Evolutionary conservation across 257 asterid genomes (phyloP), one percentile per base, ranked within the genome.

Genomic region (Solanum sparsipilum): DNA sequence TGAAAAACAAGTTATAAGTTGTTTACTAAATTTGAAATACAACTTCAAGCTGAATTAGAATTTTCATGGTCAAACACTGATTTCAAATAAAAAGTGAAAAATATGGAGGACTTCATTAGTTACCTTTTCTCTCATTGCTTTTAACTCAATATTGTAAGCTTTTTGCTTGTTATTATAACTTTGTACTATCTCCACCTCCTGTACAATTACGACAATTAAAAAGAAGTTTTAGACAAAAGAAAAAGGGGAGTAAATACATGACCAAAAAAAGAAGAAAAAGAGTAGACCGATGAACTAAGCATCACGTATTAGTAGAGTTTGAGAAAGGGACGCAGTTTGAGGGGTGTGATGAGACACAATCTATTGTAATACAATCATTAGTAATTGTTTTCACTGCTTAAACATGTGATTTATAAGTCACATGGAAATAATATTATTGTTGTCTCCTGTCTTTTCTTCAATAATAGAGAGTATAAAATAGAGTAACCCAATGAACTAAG

Each of bases 101-200:
- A 52, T 16, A 9, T 35, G 20, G 5, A 27, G 32, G 21, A 15
- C 7, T 18, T 25, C 25, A 2, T 7, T 44, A 27, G 27, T 79
- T 5, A 93, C 96, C 93, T 85, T 88, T 87, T 91, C 89, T 84
- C 86, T 90, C 83, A 60, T 71, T 83, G 90, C 90, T 90, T 91
- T 92, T 65, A 92, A 79, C 74, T 90, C 60, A 73, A 87, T 32
- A 91, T 92, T 93, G 67, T 84, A 25, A 73, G 90, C 85, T 8
- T 90, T 83, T 89, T 91, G 84, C 25, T 87, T 76, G 76, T 89
- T 78, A 87, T 67, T 39, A 86, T 86, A 79, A 35, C 56, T 89
- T 32, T 58, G 86, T 84, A 89, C 93, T 34, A 83, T 92, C 79
- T 86, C 87, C 41, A 92, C 31, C 36, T 38, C 79, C 81, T 85